Percentiles rank a stretch among this genome's conserved stretches.
phyloP scores from a whole-genome alignment of 345 rosid species.

The Rhodamnia argentea region DNA sequence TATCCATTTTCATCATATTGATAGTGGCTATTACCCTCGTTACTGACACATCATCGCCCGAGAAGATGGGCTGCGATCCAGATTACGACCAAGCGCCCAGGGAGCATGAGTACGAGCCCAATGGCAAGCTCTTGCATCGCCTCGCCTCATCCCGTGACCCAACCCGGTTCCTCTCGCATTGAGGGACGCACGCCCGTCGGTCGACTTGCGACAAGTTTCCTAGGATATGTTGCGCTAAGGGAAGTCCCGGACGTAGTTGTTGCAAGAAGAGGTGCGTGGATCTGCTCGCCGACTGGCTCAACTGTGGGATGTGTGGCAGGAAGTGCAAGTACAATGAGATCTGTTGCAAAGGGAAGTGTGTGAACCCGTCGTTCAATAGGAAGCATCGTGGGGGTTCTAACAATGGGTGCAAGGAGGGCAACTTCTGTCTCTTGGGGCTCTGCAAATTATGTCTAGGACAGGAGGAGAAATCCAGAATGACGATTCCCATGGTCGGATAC shows the following conservation, averaged over 20 bases:
- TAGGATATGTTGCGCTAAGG: constrained; percentile 7
- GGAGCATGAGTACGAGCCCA: too few species aligned
- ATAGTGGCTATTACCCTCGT: too few species aligned
- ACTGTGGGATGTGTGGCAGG: constrained; percentile 30
- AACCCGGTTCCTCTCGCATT: neutral
- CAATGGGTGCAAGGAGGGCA: constrained; percentile 15
- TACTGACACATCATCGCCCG: too few species aligned
- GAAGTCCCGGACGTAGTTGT: constrained; percentile 12
- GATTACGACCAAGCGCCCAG: too few species aligned
- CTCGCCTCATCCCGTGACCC: too few species aligned
- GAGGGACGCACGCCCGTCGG: too few species aligned
- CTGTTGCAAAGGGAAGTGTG: constrained; percentile 32
- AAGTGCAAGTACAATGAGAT: constrained; percentile 28
- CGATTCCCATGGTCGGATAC: too few species aligned
- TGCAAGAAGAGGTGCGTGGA: constrained; percentile 26
- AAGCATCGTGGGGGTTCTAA: constrained; percentile 23
- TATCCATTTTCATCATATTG: too few species aligned
- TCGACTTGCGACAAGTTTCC: neutral
- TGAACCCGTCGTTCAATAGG: constrained; percentile 12
- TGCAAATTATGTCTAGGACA: constrained; percentile 19
- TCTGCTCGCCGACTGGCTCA: constrained; percentile 4
- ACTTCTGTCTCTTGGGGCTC: constrained; percentile 20
- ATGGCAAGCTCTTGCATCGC: too few species aligned
- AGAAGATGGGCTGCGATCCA: too few species aligned
- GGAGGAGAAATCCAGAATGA: too few species aligned